Percentiles rank a stretch among this genome's conserved stretches.
Evolutionary conservation across 2,329 filamentous ascomycete genomes (phyloP).

Genomic region (Chalaropsis ovoidea): DNA sequence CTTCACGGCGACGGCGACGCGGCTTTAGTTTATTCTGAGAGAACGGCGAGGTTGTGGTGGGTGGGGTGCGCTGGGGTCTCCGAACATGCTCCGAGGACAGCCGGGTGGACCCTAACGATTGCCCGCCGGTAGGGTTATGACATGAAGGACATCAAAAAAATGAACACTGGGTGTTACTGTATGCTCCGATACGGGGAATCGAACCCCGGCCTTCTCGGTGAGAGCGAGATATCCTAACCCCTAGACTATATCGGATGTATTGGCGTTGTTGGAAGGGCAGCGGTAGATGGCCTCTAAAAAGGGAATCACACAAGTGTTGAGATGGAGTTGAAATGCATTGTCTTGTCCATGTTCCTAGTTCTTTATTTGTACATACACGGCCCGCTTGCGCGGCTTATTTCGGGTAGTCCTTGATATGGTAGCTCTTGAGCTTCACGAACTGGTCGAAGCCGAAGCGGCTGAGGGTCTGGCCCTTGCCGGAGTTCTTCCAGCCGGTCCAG

Average conservation of each 20-base stretch:
- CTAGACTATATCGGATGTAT: slow-evolving; percentile 26
- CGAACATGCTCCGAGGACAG: too few relatives aligned
- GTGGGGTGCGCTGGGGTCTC: too few relatives aligned
- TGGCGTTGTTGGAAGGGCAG: not conserved
- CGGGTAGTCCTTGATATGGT: slow-evolving; percentile 75
- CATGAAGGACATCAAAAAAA: too few relatives aligned
- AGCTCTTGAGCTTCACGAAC: slow-evolving; percentile 94
- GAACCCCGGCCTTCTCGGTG: slow-evolving; percentile 28
- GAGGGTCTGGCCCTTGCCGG: slow-evolving; percentile 80
- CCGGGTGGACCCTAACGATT: too few relatives aligned
- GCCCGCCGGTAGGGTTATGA: not conserved
- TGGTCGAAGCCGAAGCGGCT: slow-evolving; percentile 88
- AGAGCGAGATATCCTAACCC: slow-evolving; percentile 26
- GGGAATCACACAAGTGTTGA: not conserved
- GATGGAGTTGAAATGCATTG: not conserved
- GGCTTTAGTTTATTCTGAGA: too few relatives aligned
- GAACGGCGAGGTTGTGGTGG: too few relatives aligned
- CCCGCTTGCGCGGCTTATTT: slow-evolving; percentile 36
- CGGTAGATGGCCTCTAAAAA: not conserved
- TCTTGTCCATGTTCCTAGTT: not conserved
- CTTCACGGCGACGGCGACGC: too few relatives aligned
- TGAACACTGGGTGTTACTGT: slow-evolving; percentile 13
- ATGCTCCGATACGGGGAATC: slow-evolving; percentile 28
- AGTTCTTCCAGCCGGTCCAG: slow-evolving; percentile 98
- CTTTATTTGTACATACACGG: not conserved